These are phyloP conservation scores for Calocybe gangraenosa DNA, from an alignment of 768 basidiomycete species.

Conservation along the genomic window DNA sequence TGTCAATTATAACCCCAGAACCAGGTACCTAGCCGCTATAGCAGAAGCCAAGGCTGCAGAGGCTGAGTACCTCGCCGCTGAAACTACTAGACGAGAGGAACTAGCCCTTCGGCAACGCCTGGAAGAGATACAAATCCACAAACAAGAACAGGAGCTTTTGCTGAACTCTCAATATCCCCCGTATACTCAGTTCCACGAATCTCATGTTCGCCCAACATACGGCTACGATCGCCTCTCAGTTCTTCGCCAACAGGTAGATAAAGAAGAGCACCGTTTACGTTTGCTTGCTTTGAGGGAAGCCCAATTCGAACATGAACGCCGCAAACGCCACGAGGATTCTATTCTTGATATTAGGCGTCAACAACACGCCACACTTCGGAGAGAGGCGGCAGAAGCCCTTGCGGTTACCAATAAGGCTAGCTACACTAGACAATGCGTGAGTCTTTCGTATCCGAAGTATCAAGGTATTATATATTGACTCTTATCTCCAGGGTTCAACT, in stretches of 20 bases:
- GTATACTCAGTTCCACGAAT: background rate
- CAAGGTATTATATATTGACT: too few species aligned
- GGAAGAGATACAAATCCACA: constrained; percentile 17
- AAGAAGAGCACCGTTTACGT: constrained; percentile 7
- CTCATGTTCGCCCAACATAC: background rate
- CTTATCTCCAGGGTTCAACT: too few species aligned
- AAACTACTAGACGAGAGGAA: constrained; percentile 29
- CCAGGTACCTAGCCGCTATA: constrained; percentile 33
- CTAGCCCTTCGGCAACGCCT: constrained; percentile 23
- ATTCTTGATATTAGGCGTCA: too few species aligned
- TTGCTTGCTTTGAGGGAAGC: constrained; percentile 3
- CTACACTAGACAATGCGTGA: too few species aligned
- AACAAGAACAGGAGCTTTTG: constrained; percentile 9
- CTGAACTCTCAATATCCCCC: constrained; percentile 6
- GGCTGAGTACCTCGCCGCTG: constrained; percentile 30
- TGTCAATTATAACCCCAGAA: constrained; percentile 17
- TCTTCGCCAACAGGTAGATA: constrained; percentile 12
- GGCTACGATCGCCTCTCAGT: constrained; percentile 8
- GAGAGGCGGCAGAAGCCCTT: too few species aligned
- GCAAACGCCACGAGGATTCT: constrained; percentile 3
- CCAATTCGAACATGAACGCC: constrained; percentile 5
- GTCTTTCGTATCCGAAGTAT: too few species aligned
- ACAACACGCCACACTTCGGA: too few species aligned
- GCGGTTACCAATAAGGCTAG: too few species aligned
- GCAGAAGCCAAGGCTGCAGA: constrained; percentile 33